These are phyloP conservation scores for Solidago caesia DNA, from an alignment of 129 eudicot species.

Conservation along the genomic window DNA sequence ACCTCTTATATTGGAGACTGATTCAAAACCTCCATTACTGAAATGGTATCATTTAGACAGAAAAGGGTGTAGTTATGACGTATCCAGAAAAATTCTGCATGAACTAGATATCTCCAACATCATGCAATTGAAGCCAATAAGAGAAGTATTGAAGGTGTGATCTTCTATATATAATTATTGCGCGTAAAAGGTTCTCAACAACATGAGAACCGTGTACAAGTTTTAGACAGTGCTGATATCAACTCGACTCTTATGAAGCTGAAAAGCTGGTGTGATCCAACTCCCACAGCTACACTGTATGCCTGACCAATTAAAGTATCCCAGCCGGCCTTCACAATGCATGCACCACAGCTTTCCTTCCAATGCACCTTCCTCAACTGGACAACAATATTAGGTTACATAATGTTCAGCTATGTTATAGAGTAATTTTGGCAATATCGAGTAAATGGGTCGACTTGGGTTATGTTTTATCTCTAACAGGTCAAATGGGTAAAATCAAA, in stretches of 20 bases:
- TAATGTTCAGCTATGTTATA: not conserved
- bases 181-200: constrained; percentile 24
- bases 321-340: constrained; percentile 87
- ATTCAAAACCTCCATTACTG: constrained; percentile 24
- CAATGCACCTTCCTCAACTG: constrained; percentile 90
- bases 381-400: constrained; percentile 3
- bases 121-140: constrained; percentile 26
- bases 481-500: not conserved
- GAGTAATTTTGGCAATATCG: not conserved
- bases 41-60: constrained; percentile 18
- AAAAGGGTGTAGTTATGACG: constrained; percentile 11
- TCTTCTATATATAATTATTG: constrained; percentile 28
- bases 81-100: constrained; percentile 24
- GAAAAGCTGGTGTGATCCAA: constrained; percentile 98
- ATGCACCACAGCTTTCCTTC: constrained; percentile 87
- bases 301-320: constrained; percentile 97
- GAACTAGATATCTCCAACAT: constrained; percentile 18
- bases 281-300: constrained; percentile 98
- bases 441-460: not conserved
- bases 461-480: not conserved
- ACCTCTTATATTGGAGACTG: not conserved
- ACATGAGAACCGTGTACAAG: not conserved
- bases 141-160: constrained; percentile 13
- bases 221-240: constrained; percentile 70
- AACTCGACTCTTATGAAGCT: constrained; percentile 85